These are phyloP conservation scores for Vitis hybrid DNA, from an alignment of 177 flowering plant species.

Conservation along the genomic window DNA sequence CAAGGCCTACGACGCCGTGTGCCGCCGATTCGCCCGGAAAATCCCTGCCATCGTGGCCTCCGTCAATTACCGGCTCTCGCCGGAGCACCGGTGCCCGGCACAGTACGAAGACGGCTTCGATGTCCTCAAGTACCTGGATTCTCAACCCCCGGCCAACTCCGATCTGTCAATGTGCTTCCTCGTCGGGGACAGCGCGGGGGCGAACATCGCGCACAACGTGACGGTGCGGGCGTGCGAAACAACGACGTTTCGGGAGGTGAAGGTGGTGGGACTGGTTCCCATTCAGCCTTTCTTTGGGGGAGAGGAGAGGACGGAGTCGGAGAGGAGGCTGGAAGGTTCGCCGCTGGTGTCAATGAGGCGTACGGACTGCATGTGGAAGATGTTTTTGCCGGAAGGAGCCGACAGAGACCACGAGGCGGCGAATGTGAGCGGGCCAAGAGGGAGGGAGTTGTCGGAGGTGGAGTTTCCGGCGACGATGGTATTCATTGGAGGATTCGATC, in stretches of 20 bases:
- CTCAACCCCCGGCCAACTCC: slow-evolving; percentile 13
- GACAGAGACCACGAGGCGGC: slow-evolving; percentile 33
- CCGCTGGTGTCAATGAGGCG: slow-evolving; percentile 17
- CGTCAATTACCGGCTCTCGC: slow-evolving; percentile 37
- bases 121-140: slow-evolving; percentile 37
- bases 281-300: slow-evolving; percentile 48
- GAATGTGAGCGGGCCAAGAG: slow-evolving; percentile 36
- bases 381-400: slow-evolving; percentile 39
- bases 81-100: slow-evolving; percentile 27
- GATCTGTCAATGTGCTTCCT: slow-evolving; percentile 31
- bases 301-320: slow-evolving; percentile 34
- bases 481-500: slow-evolving; percentile 35
- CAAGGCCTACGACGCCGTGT: slow-evolving; percentile 23
- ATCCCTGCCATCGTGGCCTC: slow-evolving; percentile 35
- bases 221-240: slow-evolving; percentile 12
- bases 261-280: slow-evolving; percentile 25
- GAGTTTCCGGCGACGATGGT: slow-evolving; percentile 29
- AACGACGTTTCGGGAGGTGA: slow-evolving; percentile 2
- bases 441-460: slow-evolving; percentile 24
- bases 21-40: slow-evolving; percentile 26
- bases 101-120: slow-evolving; percentile 44
- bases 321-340: slow-evolving; percentile 10
- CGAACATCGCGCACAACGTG: slow-evolving; percentile 40
- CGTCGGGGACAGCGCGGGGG: slow-evolving; percentile 43
- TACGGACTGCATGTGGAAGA: slow-evolving; percentile 36